Conservation (phyloP, 179 eudicot genomes). For the Gypsophila paniculata region DNA sequence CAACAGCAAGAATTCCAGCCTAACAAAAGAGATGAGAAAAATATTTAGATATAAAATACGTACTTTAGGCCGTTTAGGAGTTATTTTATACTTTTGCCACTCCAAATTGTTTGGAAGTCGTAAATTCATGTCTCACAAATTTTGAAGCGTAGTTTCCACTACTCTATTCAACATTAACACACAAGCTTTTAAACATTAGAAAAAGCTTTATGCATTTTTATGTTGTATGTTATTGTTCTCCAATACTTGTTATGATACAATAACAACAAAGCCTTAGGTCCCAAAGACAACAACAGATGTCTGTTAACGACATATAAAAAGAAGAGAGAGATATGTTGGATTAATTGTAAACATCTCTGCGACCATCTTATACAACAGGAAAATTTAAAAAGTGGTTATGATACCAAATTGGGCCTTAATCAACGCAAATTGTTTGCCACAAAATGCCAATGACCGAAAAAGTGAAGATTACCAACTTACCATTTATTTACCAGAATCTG, state of each 20-base stretch:
- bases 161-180: background rate
- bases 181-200: background rate
- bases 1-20: slow-evolving; percentile 97
- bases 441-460: background rate
- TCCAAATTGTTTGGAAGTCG: too few relatives aligned
- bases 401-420: background rate
- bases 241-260: too few relatives aligned
- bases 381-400: background rate
- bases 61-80: too few relatives aligned
- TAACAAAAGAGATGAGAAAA: slow-evolving; percentile 30
- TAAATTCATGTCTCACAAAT: background rate
- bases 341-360: too few relatives aligned
- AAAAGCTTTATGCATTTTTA: background rate
- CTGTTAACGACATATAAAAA: too few relatives aligned
- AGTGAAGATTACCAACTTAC: background rate
- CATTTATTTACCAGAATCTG: background rate
- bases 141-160: background rate
- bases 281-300: too few relatives aligned
- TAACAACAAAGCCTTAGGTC: too few relatives aligned
- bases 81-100: too few relatives aligned
- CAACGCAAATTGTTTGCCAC: background rate
- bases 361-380: too few relatives aligned
- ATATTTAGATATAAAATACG: slow-evolving; percentile 4
- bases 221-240: background rate
- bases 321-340: too few relatives aligned